These are phyloP conservation scores for Cytospora mali DNA, from an alignment of 2,329 filamentous ascomycete species.

Conservation along the genomic window DNA sequence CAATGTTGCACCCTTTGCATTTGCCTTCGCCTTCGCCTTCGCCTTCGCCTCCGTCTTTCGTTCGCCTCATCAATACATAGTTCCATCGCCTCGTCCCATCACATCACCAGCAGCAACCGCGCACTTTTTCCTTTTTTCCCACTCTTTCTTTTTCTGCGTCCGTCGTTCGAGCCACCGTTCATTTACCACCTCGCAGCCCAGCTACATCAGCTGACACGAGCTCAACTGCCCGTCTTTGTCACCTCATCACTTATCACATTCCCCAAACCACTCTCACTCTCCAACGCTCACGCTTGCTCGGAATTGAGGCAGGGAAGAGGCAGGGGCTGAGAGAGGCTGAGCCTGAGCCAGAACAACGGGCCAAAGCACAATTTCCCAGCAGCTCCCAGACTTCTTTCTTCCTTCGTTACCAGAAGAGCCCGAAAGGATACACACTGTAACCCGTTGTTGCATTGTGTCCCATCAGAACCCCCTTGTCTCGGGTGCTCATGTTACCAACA, in stretches of 20 bases:
- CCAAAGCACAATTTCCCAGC: background rate
- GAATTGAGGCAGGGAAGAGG: background rate
- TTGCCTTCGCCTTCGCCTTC: too few species aligned
- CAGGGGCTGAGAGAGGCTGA: background rate
- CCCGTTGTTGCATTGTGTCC: background rate
- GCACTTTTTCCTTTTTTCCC: background rate
- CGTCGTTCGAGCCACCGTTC: background rate
- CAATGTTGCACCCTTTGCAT: background rate
- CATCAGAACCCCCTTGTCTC: constrained; percentile 17
- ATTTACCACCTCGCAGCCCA: background rate
- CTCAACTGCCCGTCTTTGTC: background rate
- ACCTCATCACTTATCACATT: background rate
- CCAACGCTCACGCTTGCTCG: background rate
- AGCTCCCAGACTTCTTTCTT: background rate
- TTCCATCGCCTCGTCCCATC: too few species aligned
- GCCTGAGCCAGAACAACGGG: background rate
- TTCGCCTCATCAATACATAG: too few species aligned
- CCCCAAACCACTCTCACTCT: background rate
- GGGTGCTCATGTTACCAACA: constrained; percentile 8
- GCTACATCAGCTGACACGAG: background rate
- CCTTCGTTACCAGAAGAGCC: background rate
- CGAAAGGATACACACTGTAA: background rate
- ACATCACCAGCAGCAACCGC: background rate
- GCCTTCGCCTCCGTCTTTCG: too few species aligned
- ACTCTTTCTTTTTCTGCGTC: background rate